Percentiles rank a stretch among this genome's conserved stretches.
phyloP scores from a whole-genome alignment of 305 asterid species.

The Vinca major region DNA sequence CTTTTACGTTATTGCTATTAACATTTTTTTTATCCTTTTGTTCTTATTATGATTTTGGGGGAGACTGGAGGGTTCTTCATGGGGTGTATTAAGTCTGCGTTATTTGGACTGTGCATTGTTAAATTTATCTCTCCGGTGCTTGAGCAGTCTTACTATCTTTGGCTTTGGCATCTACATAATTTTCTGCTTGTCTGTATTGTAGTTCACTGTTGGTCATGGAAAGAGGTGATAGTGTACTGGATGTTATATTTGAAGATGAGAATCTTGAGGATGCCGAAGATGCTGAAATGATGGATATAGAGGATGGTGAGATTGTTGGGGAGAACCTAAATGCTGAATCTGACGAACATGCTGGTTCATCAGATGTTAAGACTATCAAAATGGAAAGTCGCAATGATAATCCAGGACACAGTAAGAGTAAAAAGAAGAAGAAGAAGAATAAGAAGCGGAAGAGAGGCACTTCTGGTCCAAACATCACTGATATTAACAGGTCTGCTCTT shows the following conservation, averaged over 20 bases:
- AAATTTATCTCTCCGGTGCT: neutral
- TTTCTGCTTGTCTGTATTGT: neutral
- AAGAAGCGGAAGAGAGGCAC: conserved; percentile 44
- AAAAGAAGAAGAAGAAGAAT: conserved; percentile 42
- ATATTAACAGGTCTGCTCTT: conserved; percentile 49
- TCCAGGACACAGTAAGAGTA: conserved; percentile 36
- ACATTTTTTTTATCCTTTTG: neutral
- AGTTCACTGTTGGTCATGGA: conserved; percentile 39
- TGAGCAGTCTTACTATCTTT: neutral
- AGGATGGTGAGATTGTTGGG: conserved; percentile 67
- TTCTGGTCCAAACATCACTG: conserved; percentile 37
- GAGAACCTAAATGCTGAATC: conserved; percentile 29
- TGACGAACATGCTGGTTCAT: conserved; percentile 28
- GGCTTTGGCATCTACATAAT: neutral
- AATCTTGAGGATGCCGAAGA: conserved; percentile 54
- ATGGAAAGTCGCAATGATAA: conserved; percentile 26
- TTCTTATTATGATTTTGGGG: neutral
- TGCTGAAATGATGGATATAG: conserved; percentile 72
- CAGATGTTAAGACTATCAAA: conserved; percentile 24
- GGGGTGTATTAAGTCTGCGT: too few species aligned
- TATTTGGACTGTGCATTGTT: neutral
- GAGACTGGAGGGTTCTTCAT: neutral
- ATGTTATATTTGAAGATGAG: conserved; percentile 50
- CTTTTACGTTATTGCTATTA: too few species aligned
- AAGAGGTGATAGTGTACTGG: conserved; percentile 49